Evolutionary conservation across 768 basidiomycete genomes (phyloP).

Genomic region (Lactifluus echinatus): DNA sequence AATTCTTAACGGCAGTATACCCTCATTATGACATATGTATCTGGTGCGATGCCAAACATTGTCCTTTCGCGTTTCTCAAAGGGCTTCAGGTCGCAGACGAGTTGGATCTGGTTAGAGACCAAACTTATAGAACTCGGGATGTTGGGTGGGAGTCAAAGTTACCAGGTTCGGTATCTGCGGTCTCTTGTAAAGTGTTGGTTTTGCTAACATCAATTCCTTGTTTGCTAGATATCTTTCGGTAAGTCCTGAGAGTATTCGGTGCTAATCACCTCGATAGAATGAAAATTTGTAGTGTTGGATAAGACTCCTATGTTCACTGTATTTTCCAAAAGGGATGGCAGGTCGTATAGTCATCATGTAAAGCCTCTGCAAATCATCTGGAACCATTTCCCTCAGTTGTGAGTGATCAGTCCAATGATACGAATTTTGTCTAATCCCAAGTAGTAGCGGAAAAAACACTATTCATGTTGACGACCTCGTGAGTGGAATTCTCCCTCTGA

Average conservation of each 20-base stretch:
- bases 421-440: not conserved
- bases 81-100: slow-evolving; percentile 64
- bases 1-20: slow-evolving; percentile 74
- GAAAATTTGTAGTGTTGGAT: slow-evolving; percentile 53
- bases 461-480: slow-evolving; percentile 86
- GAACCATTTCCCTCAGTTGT: slow-evolving; percentile 82
- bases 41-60: slow-evolving; percentile 40
- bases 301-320: slow-evolving; percentile 86
- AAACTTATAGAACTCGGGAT: slow-evolving; percentile 84
- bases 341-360: slow-evolving; percentile 73
- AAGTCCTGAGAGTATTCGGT: not conserved
- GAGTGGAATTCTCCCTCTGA: slow-evolving; percentile 20
- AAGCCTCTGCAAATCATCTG: slow-evolving; percentile 81
- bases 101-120: slow-evolving; percentile 84
- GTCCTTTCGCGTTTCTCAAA: not conserved
- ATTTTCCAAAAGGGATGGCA: slow-evolving; percentile 62
- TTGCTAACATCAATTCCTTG: not conserved
- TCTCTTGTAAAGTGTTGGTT: not conserved
- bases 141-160: slow-evolving; percentile 60
- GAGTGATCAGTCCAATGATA: slow-evolving; percentile 11
- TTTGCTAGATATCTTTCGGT: slow-evolving; percentile 19
- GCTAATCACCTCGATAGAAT: slow-evolving; percentile 5
- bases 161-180: slow-evolving; percentile 41
- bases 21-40: slow-evolving; percentile 85
- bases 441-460: slow-evolving; percentile 60